phyloP scores from a whole-genome alignment of 2,329 filamentous ascomycete genomes.

The Graphilbum fragrans region DNA sequence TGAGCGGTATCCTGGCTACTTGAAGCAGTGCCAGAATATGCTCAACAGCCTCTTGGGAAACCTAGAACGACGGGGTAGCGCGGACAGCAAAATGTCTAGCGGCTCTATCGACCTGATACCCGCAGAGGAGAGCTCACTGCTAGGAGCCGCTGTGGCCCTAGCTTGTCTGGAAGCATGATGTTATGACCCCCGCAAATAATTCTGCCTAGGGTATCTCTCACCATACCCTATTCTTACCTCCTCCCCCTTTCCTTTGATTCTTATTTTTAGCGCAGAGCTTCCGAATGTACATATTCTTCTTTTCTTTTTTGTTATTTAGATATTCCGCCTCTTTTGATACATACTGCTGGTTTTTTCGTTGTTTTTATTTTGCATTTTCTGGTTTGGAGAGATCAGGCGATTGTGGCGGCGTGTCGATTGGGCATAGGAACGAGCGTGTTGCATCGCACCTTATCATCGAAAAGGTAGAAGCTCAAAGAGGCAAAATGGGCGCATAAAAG shows the following conservation, averaged over 20 bases:
- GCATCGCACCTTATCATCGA: too few relatives aligned
- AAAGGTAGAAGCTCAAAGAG: too few relatives aligned
- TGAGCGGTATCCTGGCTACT: constrained; percentile 64
- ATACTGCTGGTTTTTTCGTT: background rate
- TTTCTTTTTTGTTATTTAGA: background rate
- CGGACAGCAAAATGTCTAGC: constrained; percentile 8
- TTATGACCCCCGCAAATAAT: too few relatives aligned
- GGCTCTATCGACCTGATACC: constrained; percentile 49
- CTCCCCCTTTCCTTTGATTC: too few relatives aligned
- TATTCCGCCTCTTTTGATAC: too few relatives aligned
- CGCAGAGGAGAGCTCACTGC: constrained; percentile 61
- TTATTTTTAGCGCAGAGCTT: too few relatives aligned
- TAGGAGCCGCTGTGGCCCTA: constrained; percentile 62
- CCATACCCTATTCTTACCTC: background rate
- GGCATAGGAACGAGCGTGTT: too few relatives aligned
- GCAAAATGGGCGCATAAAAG: too few relatives aligned
- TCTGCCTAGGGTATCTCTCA: background rate
- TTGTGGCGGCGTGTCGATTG: too few relatives aligned
- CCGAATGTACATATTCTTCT: background rate
- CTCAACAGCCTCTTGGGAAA: constrained; percentile 43
- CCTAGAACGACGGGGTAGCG: background rate
- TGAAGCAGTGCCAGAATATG: constrained; percentile 46
- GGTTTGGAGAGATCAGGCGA: background rate
- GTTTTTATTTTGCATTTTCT: background rate
- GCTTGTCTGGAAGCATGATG: constrained; percentile 26